These are phyloP conservation scores for Phylloporus sp. DNA, from an alignment of 768 basidiomycete genomes.

Conservation along the genomic window DNA sequence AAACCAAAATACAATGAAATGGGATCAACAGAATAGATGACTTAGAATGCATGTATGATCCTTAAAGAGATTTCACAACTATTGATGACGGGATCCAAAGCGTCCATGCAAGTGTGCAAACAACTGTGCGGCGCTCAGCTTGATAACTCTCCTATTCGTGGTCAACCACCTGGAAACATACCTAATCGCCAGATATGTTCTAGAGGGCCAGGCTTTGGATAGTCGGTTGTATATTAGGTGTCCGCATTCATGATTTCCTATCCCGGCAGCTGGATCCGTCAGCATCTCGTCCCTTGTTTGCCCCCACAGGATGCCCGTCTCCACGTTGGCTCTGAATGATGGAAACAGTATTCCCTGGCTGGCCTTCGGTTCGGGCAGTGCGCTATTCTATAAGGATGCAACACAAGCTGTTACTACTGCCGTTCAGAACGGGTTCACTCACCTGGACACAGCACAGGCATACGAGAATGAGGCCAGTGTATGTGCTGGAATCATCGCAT, in stretches of 20 bases:
- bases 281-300: constrained; percentile 7
- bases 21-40: background rate
- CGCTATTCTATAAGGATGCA: constrained; percentile 45
- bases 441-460: constrained; percentile 61
- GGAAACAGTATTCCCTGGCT: constrained; percentile 53
- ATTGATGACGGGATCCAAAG: too few relatives aligned
- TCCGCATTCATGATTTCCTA: too few relatives aligned
- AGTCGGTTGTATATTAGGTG: too few relatives aligned
- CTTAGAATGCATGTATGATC: background rate
- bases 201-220: too few relatives aligned
- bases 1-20: background rate
- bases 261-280: too few relatives aligned
- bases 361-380: constrained; percentile 66
- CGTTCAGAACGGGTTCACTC: constrained; percentile 53
- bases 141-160: too few relatives aligned
- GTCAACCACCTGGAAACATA: too few relatives aligned
- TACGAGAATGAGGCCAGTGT: constrained; percentile 56
- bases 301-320: constrained; percentile 23
- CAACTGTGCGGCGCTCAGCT: too few relatives aligned
- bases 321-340: constrained; percentile 49
- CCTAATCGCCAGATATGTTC: too few relatives aligned
- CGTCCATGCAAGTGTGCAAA: too few relatives aligned
- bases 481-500: constrained; percentile 48
- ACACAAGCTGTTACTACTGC: constrained; percentile 38
- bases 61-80: background rate